phyloP scores from a whole-genome alignment of 164 flowering plant species.

The Stephania japonica region DNA sequence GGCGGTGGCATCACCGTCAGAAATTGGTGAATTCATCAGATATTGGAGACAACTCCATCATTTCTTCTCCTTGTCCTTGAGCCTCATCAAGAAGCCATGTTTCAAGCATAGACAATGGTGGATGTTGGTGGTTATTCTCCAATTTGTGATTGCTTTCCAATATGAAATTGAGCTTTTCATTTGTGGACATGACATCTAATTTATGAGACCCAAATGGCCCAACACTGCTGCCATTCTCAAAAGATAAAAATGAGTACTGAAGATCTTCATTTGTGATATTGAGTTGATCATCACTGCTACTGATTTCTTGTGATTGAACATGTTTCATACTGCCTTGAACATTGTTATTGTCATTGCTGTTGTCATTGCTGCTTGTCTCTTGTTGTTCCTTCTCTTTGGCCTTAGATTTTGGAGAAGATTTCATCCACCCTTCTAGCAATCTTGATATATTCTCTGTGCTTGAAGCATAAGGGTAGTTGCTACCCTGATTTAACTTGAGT shows the following conservation, averaged over 20 bases:
- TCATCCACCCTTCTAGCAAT: slow-evolving; percentile 93
- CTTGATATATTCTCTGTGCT: slow-evolving; percentile 87
- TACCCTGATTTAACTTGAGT: slow-evolving; percentile 9
- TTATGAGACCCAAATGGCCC: slow-evolving; percentile 33
- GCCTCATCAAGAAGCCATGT: slow-evolving; percentile 34
- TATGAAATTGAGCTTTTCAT: slow-evolving; percentile 4
- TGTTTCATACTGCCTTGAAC: slow-evolving; percentile 9
- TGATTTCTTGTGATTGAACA: slow-evolving; percentile 11
- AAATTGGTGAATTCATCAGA: slow-evolving; percentile 21
- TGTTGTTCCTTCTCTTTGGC: not conserved
- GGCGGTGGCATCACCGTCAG: not conserved
- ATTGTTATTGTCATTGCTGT: not conserved
- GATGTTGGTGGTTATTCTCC: slow-evolving; percentile 13
- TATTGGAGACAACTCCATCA: slow-evolving; percentile 52
- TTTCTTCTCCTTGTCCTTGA: slow-evolving; percentile 25
- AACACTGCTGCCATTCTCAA: slow-evolving; percentile 36
- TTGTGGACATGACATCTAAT: not conserved
- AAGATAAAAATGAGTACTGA: slow-evolving; percentile 37
- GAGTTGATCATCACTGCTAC: slow-evolving; percentile 18
- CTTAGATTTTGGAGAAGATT: slow-evolving; percentile 38
- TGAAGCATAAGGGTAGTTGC: slow-evolving; percentile 55
- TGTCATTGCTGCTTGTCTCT: not conserved
- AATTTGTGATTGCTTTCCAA: slow-evolving; percentile 6
- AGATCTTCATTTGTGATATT: slow-evolving; percentile 41
- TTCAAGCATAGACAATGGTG: slow-evolving; percentile 21